A percentile compares a stretch with the other conserved stretches of the same genome.
Conservation (phyloP, 352 stramenopile species). For the Pythium apleroticum region DNA sequence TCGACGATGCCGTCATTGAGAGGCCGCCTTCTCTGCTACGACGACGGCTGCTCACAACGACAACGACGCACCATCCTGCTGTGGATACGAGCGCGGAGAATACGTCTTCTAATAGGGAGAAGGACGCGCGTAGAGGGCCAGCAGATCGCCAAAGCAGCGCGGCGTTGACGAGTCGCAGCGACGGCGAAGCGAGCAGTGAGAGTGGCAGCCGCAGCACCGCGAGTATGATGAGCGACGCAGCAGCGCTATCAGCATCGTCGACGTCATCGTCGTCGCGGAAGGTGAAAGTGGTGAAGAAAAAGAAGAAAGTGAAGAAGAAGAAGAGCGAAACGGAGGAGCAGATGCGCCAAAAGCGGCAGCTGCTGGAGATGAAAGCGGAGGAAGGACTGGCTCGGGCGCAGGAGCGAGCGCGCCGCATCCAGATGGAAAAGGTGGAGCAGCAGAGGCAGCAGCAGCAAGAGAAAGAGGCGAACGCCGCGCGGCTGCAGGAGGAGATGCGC, state of each 20-base stretch:
- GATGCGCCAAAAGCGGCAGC: constrained; percentile 11
- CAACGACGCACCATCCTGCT: neutral
- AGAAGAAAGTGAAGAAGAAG: constrained; percentile 17
- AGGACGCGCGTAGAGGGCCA: neutral
- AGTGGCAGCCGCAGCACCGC: neutral
- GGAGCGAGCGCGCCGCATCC: constrained; percentile 24
- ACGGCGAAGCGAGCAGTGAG: neutral
- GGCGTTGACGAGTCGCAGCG: neutral
- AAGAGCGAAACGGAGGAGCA: constrained; percentile 5
- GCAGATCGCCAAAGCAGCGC: neutral
- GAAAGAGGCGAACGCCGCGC: constrained; percentile 20
- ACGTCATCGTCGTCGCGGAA: neutral
- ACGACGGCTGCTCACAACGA: neutral
- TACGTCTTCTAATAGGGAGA: neutral
- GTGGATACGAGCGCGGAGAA: neutral
- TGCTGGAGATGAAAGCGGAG: neutral
- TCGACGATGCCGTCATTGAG: neutral
- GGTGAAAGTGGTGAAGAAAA: neutral
- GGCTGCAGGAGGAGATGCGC: constrained; percentile 25
- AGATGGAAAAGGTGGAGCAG: constrained; percentile 8
- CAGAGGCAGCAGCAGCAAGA: constrained; percentile 24
- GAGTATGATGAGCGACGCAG: neutral
- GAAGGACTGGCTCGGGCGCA: constrained; percentile 22
- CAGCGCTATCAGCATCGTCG: neutral
- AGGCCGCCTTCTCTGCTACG: neutral